These are phyloP conservation scores for Tricholoma saponaceum DNA, from an alignment of 768 basidiomycete genomes.

Conservation along the genomic window DNA sequence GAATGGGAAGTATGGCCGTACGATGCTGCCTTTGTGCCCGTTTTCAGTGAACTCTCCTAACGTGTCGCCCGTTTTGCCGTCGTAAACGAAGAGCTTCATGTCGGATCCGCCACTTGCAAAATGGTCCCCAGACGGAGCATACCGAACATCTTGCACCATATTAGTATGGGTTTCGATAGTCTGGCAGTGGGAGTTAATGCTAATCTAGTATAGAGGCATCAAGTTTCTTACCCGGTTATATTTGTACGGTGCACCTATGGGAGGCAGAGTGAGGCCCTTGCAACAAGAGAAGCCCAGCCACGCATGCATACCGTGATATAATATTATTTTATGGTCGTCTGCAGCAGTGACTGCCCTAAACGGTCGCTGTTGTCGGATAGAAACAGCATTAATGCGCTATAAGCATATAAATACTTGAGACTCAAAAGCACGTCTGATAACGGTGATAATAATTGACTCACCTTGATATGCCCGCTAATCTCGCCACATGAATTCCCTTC, in stretches of 20 bases:
- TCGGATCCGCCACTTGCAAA: slow-evolving; percentile 92
- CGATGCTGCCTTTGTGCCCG: slow-evolving; percentile 73
- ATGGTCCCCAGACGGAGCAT: slow-evolving; percentile 72
- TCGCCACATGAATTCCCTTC: slow-evolving; percentile 86
- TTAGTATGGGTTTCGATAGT: slow-evolving; percentile 85
- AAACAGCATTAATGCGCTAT: slow-evolving; percentile 82
- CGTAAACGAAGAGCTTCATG: slow-evolving; percentile 82
- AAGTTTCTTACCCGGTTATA: slow-evolving; percentile 61
- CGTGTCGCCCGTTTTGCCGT: slow-evolving; percentile 84
- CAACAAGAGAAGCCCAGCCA: background rate
- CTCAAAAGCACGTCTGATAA: background rate
- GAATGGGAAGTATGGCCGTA: slow-evolving; percentile 31
- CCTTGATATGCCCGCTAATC: slow-evolving; percentile 88
- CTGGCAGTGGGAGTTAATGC: slow-evolving; percentile 28
- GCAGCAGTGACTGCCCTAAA: slow-evolving; percentile 87
- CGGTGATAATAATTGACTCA: slow-evolving; percentile 18
- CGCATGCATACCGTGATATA: slow-evolving; percentile 62
- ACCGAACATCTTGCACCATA: slow-evolving; percentile 90
- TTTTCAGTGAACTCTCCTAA: slow-evolving; percentile 62
- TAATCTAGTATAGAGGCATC: background rate
- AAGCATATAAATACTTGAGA: background rate
- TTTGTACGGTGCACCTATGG: slow-evolving; percentile 78
- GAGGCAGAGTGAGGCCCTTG: background rate
- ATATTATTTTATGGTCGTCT: slow-evolving; percentile 78
- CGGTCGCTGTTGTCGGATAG: slow-evolving; percentile 84